Base-by-base conservation (phyloP, 1,284 basidiomycete species). In the Cryptococcus maquisensis region DNA sequence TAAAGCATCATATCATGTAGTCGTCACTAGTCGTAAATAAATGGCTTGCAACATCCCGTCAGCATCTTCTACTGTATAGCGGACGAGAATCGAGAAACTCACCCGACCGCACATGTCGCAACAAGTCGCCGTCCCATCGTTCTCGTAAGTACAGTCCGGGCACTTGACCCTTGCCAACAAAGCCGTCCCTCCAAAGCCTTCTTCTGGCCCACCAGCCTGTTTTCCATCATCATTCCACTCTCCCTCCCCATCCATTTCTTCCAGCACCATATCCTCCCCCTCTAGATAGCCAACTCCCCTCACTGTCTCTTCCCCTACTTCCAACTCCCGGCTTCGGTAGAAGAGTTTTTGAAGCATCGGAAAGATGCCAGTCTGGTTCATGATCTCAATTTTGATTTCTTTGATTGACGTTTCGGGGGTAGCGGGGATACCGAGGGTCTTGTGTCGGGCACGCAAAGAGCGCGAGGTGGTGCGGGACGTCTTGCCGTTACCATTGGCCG, bases 121-220 rank as follows among this genome's bases (percentile, higher is more conserved):
- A 16, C 42, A 39, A 7, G 21, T 21, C 15, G 56, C 55, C 13
- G 47, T 51, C 0, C 62, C 60, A 35, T 61, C 62, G 47, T 68
- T 68, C 36, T 60, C 57, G 18, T 54, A 63, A 5, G 65, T 68
- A 55, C 67, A 68, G 18, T 52, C 48, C 4, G 58, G 56, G 51
- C 67, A 68, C 2, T 62, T 65, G 9, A 61, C 59, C 15, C 66
- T 47, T 8, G 60, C 57, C 1, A 64, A 49, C 18, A 74, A 53
- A 1, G 65, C 69, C 13, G 72, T 71, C 1, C 71, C 72, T 2
- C 69, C 67, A 53, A 74, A 72, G 16, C 72, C 69, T 49, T 68
- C 68, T 0, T 53, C 39, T 13, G 23, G 37, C 13, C 56, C 16
- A 53, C 35, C 24, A 36, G 15, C 28, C 23, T 53, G 52, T 47